phyloP scores from a whole-genome alignment of 2,329 filamentous ascomycete genomes.

The Orbilia javanica region DNA sequence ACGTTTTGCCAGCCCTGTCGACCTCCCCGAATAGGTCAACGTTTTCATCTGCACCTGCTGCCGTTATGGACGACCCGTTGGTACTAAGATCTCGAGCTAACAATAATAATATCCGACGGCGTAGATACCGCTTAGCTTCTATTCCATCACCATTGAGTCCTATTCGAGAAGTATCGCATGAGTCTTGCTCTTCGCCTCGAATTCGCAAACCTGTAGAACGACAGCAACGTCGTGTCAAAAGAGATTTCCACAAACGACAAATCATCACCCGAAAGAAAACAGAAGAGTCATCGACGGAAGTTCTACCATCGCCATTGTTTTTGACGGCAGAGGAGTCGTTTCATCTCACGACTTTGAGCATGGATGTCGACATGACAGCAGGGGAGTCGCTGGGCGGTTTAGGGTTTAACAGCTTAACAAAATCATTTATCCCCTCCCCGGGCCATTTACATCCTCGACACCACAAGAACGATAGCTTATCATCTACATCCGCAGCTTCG shows the following conservation, averaged over 20 bases:
- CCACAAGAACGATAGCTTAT: slow-evolving; percentile 81
- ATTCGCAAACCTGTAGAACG: slow-evolving; percentile 38
- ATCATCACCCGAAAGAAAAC: slow-evolving; percentile 30
- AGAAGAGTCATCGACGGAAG: slow-evolving; percentile 25
- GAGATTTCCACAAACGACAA: slow-evolving; percentile 41
- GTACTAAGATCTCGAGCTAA: slow-evolving; percentile 36
- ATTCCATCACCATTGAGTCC: slow-evolving; percentile 49
- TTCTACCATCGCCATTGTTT: slow-evolving; percentile 39
- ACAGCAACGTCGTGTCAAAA: slow-evolving; percentile 40
- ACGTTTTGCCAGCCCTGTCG: slow-evolving; percentile 19
- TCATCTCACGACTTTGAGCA: slow-evolving; percentile 49
- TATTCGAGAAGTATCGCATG: slow-evolving; percentile 51
- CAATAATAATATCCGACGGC: slow-evolving; percentile 35
- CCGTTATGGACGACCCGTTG: slow-evolving; percentile 39
- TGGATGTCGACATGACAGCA: slow-evolving; percentile 59
- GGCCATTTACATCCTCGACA: slow-evolving; percentile 68
- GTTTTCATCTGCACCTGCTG: slow-evolving; percentile 14
- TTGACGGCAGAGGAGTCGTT: slow-evolving; percentile 48
- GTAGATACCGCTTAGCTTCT: slow-evolving; percentile 53
- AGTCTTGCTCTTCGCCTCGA: slow-evolving; percentile 34
- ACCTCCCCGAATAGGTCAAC: slow-evolving; percentile 7
- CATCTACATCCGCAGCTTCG: slow-evolving; percentile 77
- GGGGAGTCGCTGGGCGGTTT: slow-evolving; percentile 56
- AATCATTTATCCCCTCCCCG: slow-evolving; percentile 54
- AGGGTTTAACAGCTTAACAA: slow-evolving; percentile 56